A percentile compares a stretch with the other conserved stretches of the same genome.
Evolutionary conservation across 805 yeast species (phyloP).

Genomic region (Candida railenensis): DNA sequence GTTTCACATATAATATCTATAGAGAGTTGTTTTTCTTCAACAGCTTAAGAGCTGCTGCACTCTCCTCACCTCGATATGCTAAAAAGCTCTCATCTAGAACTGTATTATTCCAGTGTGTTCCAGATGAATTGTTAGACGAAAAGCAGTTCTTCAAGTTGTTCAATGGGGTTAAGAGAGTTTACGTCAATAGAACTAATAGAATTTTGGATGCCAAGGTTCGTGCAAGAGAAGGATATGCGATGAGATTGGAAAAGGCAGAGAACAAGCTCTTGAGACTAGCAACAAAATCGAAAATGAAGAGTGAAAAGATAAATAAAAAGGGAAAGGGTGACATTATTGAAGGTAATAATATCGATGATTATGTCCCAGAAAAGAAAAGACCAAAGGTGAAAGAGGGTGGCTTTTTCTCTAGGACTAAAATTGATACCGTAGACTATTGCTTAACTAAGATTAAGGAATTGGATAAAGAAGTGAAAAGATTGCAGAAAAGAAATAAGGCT

Average conservation of each 20-base stretch:
- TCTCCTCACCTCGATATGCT: constrained; percentile 81
- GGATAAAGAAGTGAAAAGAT: constrained; percentile 52
- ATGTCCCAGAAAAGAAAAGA: constrained; percentile 65
- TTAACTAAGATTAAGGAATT: constrained; percentile 55
- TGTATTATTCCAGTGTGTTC: constrained; percentile 81
- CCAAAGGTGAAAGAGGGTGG: constrained; percentile 59
- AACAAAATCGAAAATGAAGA: constrained; percentile 59
- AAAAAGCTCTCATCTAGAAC: constrained; percentile 73
- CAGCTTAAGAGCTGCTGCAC: constrained; percentile 71
- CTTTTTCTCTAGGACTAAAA: constrained; percentile 43
- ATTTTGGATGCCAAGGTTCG: constrained; percentile 54
- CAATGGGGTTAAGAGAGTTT: constrained; percentile 78
- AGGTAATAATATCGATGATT: constrained; percentile 46
- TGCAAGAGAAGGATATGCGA: constrained; percentile 59
- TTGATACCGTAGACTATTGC: constrained; percentile 61
- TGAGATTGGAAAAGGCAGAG: constrained; percentile 66
- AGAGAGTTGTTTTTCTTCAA: constrained; percentile 79
- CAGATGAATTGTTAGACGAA: constrained; percentile 70
- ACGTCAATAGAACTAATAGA: constrained; percentile 69
- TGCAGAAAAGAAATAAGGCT: constrained; percentile 49
- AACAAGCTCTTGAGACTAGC: constrained; percentile 58
- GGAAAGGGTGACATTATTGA: constrained; percentile 26
- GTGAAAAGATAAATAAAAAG: constrained; percentile 53
- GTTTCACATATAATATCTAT: constrained; percentile 68
- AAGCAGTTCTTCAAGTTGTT: constrained; percentile 71